These are phyloP conservation scores for Aspergillus ochraceus DNA, from an alignment of 2,329 filamentous ascomycete species.

Conservation along the genomic window DNA sequence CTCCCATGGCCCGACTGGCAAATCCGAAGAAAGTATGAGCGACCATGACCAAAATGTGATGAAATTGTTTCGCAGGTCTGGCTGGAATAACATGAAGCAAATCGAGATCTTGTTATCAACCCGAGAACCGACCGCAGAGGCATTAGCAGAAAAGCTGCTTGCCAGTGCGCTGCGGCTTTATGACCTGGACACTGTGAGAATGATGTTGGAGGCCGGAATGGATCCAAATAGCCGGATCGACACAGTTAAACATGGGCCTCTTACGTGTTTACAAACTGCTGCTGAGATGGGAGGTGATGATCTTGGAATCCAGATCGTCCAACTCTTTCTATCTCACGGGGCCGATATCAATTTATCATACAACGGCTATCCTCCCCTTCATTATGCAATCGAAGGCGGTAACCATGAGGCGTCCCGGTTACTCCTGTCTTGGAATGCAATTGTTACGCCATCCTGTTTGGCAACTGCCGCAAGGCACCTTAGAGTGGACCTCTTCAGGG, in stretches of 20 bases:
- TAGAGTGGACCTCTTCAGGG: too few relatives aligned
- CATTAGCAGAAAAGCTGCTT: conserved; percentile 18
- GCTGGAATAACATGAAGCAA: neutral
- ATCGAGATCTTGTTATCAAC: conserved; percentile 2
- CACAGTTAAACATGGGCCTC: neutral
- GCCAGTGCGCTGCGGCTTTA: conserved; percentile 7
- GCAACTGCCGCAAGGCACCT: too few relatives aligned
- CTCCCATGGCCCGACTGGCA: neutral
- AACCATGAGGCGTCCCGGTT: too few relatives aligned
- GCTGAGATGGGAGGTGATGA: too few relatives aligned
- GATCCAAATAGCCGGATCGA: conserved; percentile 1
- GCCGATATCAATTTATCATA: too few relatives aligned
- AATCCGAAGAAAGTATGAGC: neutral
- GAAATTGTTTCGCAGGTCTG: conserved; percentile 1
- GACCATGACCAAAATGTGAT: neutral
- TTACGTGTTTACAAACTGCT: too few relatives aligned
- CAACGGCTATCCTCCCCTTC: too few relatives aligned
- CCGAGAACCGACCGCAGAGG: conserved; percentile 17
- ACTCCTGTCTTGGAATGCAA: too few relatives aligned
- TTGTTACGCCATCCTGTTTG: too few relatives aligned
- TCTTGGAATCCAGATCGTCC: too few relatives aligned
- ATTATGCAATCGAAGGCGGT: too few relatives aligned
- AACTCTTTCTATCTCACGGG: too few relatives aligned
- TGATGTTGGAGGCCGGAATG: neutral
- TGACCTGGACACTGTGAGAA: neutral